phyloP scores from a whole-genome alignment of 108 stramenopile genomes.

The Skeletonema tropicum region DNA sequence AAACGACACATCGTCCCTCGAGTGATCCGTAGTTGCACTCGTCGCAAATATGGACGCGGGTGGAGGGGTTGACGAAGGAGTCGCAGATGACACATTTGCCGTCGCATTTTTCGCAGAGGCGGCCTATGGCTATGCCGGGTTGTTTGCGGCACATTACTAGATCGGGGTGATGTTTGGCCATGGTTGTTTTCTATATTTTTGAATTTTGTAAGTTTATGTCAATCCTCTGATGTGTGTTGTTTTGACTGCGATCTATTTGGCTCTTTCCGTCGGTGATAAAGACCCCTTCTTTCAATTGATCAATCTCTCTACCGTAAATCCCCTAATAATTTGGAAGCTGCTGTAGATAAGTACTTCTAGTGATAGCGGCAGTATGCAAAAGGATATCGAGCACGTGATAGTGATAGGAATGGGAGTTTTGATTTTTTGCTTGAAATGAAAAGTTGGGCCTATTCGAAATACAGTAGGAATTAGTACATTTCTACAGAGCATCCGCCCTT shows the following conservation, averaged over 20 bases:
- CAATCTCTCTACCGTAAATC: too few species aligned
- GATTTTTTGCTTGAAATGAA: too few species aligned
- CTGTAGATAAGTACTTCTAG: too few species aligned
- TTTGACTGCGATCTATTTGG: constrained; percentile 49
- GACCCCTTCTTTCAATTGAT: too few species aligned
- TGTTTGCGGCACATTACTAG: constrained; percentile 99
- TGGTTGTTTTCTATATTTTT: constrained; percentile 20
- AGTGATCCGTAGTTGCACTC: constrained; percentile 98
- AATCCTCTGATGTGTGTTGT: background rate
- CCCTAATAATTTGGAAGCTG: too few species aligned
- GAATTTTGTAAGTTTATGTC: constrained; percentile 33
- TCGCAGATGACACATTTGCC: constrained; percentile 98
- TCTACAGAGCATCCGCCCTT: too few species aligned
- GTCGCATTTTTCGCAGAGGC: constrained; percentile 98
- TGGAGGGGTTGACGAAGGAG: constrained; percentile 94
- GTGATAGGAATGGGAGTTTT: too few species aligned
- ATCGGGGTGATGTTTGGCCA: constrained; percentile 98
- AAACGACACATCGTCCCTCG: constrained; percentile 96
- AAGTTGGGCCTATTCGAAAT: too few species aligned
- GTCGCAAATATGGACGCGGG: constrained; percentile 95
- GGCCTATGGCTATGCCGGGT: constrained; percentile 95
- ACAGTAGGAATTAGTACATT: too few species aligned
- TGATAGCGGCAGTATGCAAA: too few species aligned
- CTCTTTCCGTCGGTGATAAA: background rate
- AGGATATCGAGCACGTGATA: too few species aligned